Evolutionary conservation across 805 yeast genomes (phyloP), one percentile per base, ranked within the genome.

Genomic region (Saturnispora diversa): DNA sequence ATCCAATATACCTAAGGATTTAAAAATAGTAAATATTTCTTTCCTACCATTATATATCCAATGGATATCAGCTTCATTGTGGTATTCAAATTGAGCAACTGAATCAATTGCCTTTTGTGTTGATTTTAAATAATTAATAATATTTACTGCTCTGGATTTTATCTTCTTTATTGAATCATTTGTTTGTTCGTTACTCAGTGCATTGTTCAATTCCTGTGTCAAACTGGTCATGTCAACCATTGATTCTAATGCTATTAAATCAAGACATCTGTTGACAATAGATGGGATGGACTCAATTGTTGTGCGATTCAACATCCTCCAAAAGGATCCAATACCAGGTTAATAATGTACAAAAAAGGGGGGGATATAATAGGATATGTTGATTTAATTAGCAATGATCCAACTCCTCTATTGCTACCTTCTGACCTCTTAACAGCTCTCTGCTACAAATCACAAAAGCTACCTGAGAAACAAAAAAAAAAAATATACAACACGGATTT

Each of bases 41-140:
- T 37, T 36, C 37, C 52, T 54, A 1, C 64, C 66, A 35, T 60
- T 62, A 15, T 49, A 50, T 6, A 65, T 44, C 67, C 68, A 64
- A 9, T 37, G 26, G 8, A 39, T 38, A 13, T 42, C 39, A 12
- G 24, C 34, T 11, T 30, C 17, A 6, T 20, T n/a, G 4, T 21
- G 11, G 4, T 20, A 12, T 22, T 42, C 47, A 11, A 24, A 24
- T 22, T 34, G 13, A 15, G 33, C 30, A 16, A 44, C 28, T n/a
- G 15, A 12, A 9, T 37, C 19, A 11, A 42, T n/a, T n/a, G 26
- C 28, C 5, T 20, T 37, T 19, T n/a, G 28, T 11, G 39, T 37
- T 9, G 29, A 27, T 6, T n/a, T 8, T n/a, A 44, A 35, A 21
- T 24, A 22, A 5, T 26, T 16, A 7, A 32, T 25, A 13, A 43